These are phyloP conservation scores for Phellinidium pouzarii DNA, from an alignment of 1,284 basidiomycete genomes.

Conservation along the genomic window DNA sequence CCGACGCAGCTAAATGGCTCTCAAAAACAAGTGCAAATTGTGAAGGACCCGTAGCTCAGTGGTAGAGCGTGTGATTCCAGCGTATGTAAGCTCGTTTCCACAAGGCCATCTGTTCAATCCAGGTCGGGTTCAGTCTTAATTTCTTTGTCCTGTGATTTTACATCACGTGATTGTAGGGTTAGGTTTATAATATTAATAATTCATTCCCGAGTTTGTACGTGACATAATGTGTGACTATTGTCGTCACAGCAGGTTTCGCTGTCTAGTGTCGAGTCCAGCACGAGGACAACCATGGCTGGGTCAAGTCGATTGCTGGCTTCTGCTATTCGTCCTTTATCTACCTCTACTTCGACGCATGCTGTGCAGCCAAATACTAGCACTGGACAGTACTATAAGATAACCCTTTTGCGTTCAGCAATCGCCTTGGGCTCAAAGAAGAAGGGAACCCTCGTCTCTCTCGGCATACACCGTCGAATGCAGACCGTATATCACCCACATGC, in stretches of 20 bases:
- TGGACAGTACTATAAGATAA: constrained; percentile 78
- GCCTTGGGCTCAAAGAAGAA: constrained; percentile 67
- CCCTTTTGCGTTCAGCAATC: constrained; percentile 76
- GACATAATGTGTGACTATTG: too few species aligned
- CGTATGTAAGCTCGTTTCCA: background rate
- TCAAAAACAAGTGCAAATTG: background rate
- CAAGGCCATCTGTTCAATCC: background rate
- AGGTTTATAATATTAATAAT: too few species aligned
- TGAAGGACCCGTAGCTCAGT: background rate
- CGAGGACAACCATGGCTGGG: background rate
- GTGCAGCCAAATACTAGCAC: constrained; percentile 24
- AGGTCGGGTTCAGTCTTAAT: background rate
- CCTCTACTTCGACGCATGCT: background rate
- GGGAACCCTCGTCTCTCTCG: constrained; percentile 69
- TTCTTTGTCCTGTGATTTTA: background rate
- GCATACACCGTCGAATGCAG: constrained; percentile 73
- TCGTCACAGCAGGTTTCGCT: too few species aligned
- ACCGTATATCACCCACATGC: constrained; percentile 74
- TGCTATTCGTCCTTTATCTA: background rate
- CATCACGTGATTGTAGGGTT: background rate
- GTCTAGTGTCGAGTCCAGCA: too few species aligned
- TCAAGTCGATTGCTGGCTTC: background rate
- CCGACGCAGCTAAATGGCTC: background rate
- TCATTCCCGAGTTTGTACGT: too few species aligned
- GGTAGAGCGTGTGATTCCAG: background rate